Evolutionary conservation across 1,284 basidiomycete species (phyloP).

Genomic region (Trametes sp.): DNA sequence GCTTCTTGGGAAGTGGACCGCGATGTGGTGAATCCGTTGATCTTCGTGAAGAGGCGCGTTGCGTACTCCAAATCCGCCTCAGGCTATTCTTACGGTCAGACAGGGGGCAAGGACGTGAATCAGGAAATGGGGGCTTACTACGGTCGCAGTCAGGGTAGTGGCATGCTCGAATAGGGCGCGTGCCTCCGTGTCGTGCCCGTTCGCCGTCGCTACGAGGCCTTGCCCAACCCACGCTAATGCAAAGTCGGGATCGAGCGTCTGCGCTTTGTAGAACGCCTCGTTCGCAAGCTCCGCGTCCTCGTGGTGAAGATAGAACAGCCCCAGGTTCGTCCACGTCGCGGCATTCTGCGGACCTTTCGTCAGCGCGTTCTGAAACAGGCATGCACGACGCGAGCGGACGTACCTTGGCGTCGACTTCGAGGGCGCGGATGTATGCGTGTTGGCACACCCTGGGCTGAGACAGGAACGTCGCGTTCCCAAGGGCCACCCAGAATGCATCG

Average conservation of each 20-base stretch:
- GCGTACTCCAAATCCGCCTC: conserved; percentile 88
- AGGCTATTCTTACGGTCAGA: conserved; percentile 55
- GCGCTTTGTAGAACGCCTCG: conserved; percentile 87
- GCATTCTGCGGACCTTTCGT: conserved; percentile 64
- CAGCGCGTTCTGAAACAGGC: conserved; percentile 5
- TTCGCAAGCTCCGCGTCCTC: conserved; percentile 87
- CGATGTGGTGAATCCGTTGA: conserved; percentile 41
- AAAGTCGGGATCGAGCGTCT: conserved; percentile 92
- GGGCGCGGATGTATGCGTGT: conserved; percentile 90
- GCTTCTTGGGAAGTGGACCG: conserved; percentile 46
- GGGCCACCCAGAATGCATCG: conserved; percentile 81
- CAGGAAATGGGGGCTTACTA: conserved; percentile 56
- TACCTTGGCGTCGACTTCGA: conserved; percentile 87
- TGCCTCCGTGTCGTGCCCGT: conserved; percentile 72
- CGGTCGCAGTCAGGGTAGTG: conserved; percentile 70
- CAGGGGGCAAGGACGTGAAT: background rate
- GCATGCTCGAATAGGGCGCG: conserved; percentile 86
- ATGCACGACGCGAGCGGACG: conserved; percentile 27
- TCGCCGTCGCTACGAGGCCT: conserved; percentile 78
- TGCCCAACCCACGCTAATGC: conserved; percentile 95
- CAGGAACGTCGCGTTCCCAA: conserved; percentile 82
- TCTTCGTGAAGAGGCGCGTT: conserved; percentile 63
- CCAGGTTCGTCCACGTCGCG: conserved; percentile 88
- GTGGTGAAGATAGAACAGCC: conserved; percentile 88
- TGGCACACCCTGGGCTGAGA: conserved; percentile 79